These are phyloP conservation scores for Meredithiella fracta DNA, from an alignment of 2,329 filamentous ascomycete genomes.

Conservation along the genomic window DNA sequence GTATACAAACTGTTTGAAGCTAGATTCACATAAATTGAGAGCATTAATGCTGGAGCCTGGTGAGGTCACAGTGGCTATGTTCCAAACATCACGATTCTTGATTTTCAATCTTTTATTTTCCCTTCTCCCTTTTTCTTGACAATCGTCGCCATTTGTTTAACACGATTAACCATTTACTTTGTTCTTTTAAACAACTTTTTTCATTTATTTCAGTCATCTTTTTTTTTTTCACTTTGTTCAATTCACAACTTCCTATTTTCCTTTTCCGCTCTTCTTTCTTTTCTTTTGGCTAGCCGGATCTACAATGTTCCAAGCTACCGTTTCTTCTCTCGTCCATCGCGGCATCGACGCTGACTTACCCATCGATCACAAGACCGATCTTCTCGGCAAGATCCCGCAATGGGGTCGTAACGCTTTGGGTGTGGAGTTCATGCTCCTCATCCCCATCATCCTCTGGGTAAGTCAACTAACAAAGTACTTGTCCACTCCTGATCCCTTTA, in stretches of 20 bases:
- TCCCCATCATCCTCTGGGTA: constrained; percentile 10
- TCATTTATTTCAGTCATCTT: neutral
- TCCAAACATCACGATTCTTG: too few relatives aligned
- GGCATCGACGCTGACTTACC: neutral
- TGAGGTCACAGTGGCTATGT: too few relatives aligned
- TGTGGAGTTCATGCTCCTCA: constrained; percentile 1
- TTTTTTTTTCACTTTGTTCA: neutral
- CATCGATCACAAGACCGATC: neutral
- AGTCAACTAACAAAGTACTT: neutral
- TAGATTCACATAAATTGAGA: too few relatives aligned
- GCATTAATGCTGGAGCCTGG: too few relatives aligned
- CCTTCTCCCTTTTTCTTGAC: neutral
- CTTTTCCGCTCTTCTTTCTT: neutral
- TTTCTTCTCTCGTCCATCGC: constrained; percentile 1
- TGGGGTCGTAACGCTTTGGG: constrained; percentile 4
- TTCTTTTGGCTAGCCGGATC: neutral
- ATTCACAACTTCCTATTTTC: neutral
- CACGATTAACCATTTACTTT: neutral
- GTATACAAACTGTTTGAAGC: neutral
- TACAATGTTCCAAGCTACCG: constrained; percentile 5
- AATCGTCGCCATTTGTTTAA: neutral
- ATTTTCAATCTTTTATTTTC: neutral
- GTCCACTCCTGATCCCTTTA: neutral
- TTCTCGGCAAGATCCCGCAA: constrained; percentile 5
- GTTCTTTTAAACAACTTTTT: neutral